Base-by-base conservation (phyloP, 1,139 yeast species). In the Debaryomycetaceae sp. region DNA sequence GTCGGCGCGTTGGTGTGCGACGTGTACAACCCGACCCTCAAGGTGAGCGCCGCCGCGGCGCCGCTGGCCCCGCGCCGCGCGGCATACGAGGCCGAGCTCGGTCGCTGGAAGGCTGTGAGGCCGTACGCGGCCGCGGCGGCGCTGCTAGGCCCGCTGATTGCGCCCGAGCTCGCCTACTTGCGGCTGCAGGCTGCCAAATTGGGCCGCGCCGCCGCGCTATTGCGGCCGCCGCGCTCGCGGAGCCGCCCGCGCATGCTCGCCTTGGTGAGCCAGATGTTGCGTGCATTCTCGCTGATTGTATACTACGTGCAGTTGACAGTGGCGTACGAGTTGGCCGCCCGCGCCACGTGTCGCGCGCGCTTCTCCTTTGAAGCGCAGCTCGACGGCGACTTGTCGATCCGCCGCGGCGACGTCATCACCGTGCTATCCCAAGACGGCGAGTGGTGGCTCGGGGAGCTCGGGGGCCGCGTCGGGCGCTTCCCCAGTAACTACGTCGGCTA, bases 401-500 rank as follows among this genome's bases (percentile, higher is more conserved):
- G 54, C 17, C 55, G 49, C 22, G 82, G 81, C 7, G 82, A 76
- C 37, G 44, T 49, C 27, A 64, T 79, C 23, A 53, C 48, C 25
- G 55, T 78, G 2, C 37, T 72, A 18, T 68, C 65, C 30, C 53
- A 49, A 15, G 56, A 61, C 1, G 69, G 67, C 4, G 53, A 57
- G 18, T 78, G 85, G 85, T 78, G 83, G 83, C 65, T 64, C 37
- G 85, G 84, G 2, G 65, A 65, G 42, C 42, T 65, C 5, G 56
- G 63, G 28, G 80, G 75, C 0, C 41, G 50, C 16, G 39, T 50
- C 16, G 86, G 85, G 0, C 40, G 60, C 13, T 75, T 79, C 43
- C 85, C 86, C 2, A 46, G 59, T 4, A 78, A 73, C 46, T 76
- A 77, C 44, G 78, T 75, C 13, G 40, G 10, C 12, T 12, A 18